Percentiles rank a stretch among this genome's conserved stretches.
Conservation (phyloP, 176 grass and related monocot species). For the Canna indica region DNA sequence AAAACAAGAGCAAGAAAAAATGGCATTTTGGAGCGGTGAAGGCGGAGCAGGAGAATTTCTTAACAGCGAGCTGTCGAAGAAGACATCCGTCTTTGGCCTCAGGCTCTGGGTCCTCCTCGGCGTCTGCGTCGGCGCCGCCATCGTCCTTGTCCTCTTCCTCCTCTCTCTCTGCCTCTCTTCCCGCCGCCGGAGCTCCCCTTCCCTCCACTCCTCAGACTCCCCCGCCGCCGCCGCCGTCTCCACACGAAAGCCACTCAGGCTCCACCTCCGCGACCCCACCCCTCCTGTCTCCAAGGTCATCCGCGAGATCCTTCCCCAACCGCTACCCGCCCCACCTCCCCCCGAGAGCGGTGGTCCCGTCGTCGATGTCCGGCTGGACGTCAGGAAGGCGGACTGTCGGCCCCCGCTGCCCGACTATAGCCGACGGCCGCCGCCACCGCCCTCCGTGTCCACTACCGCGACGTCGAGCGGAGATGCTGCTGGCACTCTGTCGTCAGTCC, state of each 20-base stretch:
- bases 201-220: slow-evolving; percentile 1
- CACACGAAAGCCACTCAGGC: slow-evolving; percentile 37
- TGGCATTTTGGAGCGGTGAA: slow-evolving; percentile 28
- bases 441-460: slow-evolving; percentile 15
- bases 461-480: slow-evolving; percentile 27
- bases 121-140: slow-evolving; percentile 25
- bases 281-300: slow-evolving; percentile 36
- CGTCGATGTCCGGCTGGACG: slow-evolving; percentile 39
- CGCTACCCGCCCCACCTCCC: slow-evolving; percentile 14
- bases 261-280: slow-evolving; percentile 32
- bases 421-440: slow-evolving; percentile 24
- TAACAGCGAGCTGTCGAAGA: slow-evolving; percentile 46
- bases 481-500: slow-evolving; percentile 13
- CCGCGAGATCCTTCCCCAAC: slow-evolving; percentile 34
- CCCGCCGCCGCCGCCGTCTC: background rate
- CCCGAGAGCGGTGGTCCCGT: slow-evolving; percentile 1
- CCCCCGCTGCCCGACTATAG: slow-evolving; percentile 3
- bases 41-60: slow-evolving; percentile 23
- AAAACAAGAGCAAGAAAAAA: background rate
- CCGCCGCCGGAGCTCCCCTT: slow-evolving; percentile 13
- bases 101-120: slow-evolving; percentile 53
- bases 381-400: slow-evolving; percentile 40
- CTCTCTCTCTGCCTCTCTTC: slow-evolving; percentile 34
- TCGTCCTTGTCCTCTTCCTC: slow-evolving; percentile 37
- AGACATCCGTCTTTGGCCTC: slow-evolving; percentile 73